A percentile compares a stretch with the other conserved stretches of the same genome.
These are phyloP conservation scores for Mortierella sp. DNA, from an alignment of 371 early-diverging fungal genomes.

Conservation along the genomic window DNA sequence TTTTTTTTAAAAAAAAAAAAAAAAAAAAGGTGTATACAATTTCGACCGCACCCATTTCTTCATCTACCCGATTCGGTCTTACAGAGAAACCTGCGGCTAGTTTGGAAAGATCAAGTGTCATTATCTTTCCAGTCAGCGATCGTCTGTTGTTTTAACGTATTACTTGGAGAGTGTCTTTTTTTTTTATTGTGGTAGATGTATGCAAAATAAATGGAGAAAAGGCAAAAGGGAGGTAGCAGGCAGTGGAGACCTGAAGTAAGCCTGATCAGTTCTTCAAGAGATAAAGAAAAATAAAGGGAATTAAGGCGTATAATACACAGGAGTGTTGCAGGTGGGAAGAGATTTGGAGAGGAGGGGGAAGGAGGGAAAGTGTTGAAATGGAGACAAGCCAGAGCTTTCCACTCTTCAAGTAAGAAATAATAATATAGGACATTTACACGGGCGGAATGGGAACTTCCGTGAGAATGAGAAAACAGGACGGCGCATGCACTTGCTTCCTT, in stretches of 20 bases:
- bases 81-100: too few relatives aligned
- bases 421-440: background rate
- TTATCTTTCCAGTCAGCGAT: background rate
- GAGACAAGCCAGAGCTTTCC: background rate
- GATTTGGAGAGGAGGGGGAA: background rate
- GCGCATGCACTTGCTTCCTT: slow-evolving; percentile 14
- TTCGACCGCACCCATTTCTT: too few relatives aligned
- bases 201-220: background rate
- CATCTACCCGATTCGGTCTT: too few relatives aligned
- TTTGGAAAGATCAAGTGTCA: too few relatives aligned
- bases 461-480: background rate
- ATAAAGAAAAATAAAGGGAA: slow-evolving; percentile 3
- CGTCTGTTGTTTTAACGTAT: background rate
- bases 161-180: background rate
- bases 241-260: background rate
- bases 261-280: background rate
- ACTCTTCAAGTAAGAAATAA: background rate
- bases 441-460: background rate
- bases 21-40: background rate
- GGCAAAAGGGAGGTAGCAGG: background rate
- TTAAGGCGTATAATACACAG: slow-evolving; percentile 10
- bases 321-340: slow-evolving; percentile 6
- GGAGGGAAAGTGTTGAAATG: background rate
- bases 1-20: background rate
- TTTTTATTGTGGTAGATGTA: background rate